Percentiles rank a stretch among this genome's conserved stretches.
Evolutionary conservation across 192 early-diverging fungal genomes (phyloP).

Genomic region (Mortierella alpina): DNA sequence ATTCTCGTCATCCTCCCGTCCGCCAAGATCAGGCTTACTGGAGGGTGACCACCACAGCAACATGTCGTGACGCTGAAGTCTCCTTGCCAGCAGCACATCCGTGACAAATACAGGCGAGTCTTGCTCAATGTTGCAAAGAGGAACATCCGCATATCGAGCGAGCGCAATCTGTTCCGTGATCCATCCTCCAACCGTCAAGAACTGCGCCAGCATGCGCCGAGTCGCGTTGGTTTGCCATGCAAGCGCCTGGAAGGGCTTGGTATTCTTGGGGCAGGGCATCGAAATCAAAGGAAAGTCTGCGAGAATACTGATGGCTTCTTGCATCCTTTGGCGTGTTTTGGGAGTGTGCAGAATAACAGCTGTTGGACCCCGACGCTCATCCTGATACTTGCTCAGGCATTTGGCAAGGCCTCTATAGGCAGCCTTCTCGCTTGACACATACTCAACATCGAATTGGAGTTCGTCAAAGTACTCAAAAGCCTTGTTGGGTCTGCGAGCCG

Average conservation of each 20-base stretch:
- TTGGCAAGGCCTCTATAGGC: conserved; percentile 69
- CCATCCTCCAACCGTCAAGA: conserved; percentile 80
- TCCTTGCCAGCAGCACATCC: conserved; percentile 88
- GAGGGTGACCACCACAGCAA: conserved; percentile 92
- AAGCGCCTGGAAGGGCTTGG: conserved; percentile 79
- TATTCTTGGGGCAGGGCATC: conserved; percentile 77
- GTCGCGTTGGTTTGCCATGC: conserved; percentile 85
- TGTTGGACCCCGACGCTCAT: conserved; percentile 70
- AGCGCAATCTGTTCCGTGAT: conserved; percentile 78
- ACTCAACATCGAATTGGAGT: conserved; percentile 63
- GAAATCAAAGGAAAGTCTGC: conserved; percentile 77
- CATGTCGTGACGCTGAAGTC: conserved; percentile 80
- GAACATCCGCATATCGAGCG: conserved; percentile 85
- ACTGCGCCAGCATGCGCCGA: conserved; percentile 80
- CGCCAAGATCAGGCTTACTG: conserved; percentile 87
- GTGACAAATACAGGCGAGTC: conserved; percentile 85
- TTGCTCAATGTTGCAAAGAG: conserved; percentile 89
- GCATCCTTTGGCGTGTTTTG: conserved; percentile 60
- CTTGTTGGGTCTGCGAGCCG: conserved; percentile 44
- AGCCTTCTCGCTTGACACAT: conserved; percentile 60
- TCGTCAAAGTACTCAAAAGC: conserved; percentile 63
- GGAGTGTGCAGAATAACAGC: conserved; percentile 83
- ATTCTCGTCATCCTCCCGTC: conserved; percentile 85
- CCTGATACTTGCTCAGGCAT: conserved; percentile 69
- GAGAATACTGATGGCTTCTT: conserved; percentile 61